These are phyloP conservation scores for Solanum ossicruentum DNA, from an alignment of 257 asterid genomes.

Conservation along the genomic window DNA sequence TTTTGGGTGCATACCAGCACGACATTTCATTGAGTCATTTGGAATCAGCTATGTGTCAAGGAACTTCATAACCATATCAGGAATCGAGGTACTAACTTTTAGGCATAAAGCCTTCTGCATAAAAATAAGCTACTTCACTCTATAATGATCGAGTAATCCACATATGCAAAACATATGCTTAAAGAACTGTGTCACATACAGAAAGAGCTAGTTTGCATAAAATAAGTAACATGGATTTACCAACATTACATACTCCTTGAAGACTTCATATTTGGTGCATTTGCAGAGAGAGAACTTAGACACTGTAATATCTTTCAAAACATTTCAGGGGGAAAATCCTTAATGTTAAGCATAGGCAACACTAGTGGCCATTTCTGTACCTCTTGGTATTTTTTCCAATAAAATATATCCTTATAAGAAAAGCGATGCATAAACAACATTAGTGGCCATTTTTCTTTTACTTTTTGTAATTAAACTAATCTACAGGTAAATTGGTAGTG, in stretches of 20 bases:
- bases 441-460: not conserved
- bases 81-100: not conserved
- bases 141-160: not conserved
- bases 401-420: not conserved
- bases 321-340: not conserved
- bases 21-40: not conserved
- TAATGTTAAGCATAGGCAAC: not conserved
- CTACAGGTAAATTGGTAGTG: not conserved
- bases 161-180: not conserved
- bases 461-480: not conserved
- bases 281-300: not conserved
- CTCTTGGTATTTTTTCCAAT: not conserved
- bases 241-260: not conserved
- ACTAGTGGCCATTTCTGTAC: not conserved
- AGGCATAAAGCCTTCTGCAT: not conserved
- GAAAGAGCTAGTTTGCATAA: not conserved
- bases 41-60: not conserved
- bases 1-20: not conserved
- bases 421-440: not conserved
- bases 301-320: not conserved
- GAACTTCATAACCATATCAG: not conserved
- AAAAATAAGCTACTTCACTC: not conserved
- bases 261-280: not conserved
- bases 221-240: not conserved
- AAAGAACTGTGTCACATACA: not conserved